Conservation (phyloP, 768 basidiomycete genomes). For the Leccinum boreale region DNA sequence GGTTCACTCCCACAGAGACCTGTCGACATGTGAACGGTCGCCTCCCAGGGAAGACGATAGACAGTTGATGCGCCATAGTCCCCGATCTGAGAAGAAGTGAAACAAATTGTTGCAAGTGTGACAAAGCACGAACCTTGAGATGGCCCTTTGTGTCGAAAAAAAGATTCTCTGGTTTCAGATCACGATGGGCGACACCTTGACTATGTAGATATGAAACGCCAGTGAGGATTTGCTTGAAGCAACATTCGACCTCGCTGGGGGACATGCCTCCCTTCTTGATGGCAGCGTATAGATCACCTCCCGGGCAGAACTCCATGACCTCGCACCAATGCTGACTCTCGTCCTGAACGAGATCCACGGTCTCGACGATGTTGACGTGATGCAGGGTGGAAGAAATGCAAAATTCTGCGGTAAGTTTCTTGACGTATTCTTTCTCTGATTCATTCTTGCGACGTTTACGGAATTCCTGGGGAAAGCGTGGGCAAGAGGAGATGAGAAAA, state of each 20-base stretch:
- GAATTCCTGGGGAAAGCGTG: slow-evolving; percentile 70
- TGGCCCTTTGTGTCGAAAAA: slow-evolving; percentile 92
- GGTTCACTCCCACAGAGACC: slow-evolving; percentile 97
- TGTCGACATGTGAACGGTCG: slow-evolving; percentile 94
- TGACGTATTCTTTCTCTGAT: slow-evolving; percentile 98
- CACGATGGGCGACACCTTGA: slow-evolving; percentile 96
- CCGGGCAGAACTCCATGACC: slow-evolving; percentile 99
- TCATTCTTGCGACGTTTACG: slow-evolving; percentile 97
- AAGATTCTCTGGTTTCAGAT: slow-evolving; percentile 97
- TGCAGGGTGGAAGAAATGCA: slow-evolving; percentile 96
- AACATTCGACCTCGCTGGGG: slow-evolving; percentile 91
- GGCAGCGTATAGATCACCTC: slow-evolving; percentile 96
- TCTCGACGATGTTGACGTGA: slow-evolving; percentile 95
- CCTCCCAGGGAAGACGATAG: slow-evolving; percentile 97
- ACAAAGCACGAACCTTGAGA: slow-evolving; percentile 68
- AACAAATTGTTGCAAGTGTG: neutral
- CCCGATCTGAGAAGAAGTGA: slow-evolving; percentile 64
- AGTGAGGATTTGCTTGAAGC: slow-evolving; percentile 92
- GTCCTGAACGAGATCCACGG: slow-evolving; percentile 98
- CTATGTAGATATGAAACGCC: slow-evolving; percentile 91
- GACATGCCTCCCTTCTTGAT: slow-evolving; percentile 97
- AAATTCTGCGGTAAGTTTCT: slow-evolving; percentile 99
- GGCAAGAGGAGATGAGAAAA: neutral
- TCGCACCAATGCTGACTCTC: slow-evolving; percentile 97
- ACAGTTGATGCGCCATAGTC: slow-evolving; percentile 99